Base-by-base conservation (phyloP, 2,329 filamentous ascomycete species). In the Penicillium sp. region DNA sequence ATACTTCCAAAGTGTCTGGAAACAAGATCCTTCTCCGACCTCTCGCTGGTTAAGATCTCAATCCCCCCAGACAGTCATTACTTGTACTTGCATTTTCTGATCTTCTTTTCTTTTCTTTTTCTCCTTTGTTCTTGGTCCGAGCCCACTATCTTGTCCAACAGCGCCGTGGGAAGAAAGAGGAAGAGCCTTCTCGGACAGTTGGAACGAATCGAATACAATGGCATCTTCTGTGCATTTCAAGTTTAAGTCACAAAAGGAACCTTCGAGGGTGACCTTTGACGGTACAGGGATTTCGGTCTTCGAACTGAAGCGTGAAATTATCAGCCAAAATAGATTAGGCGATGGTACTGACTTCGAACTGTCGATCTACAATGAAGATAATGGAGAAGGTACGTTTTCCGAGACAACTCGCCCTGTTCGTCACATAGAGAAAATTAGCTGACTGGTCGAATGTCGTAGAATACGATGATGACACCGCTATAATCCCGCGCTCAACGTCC, bases 141-240 rank as follows among this genome's bases (percentile, higher is more conserved):
- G 5, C 26, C 9, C 26, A 30, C 26, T 30, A 30, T 51, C 65
- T 66, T 64, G 62, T 68, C 62, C 66, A 65, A 66, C 64, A 65
- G 65, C 62, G 62, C 52, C 61, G 61, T 61, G 59, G 63, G 60
- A 62, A 60, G 62, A 63, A 61, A 59, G 18, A 42, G 12, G 3
- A 43, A 14, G 9, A 30, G 9, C 2, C 16, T 40, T 66, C 66
- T 63, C 9, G 12, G 30, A 20, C 52, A 40, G 21, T 46, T 40
- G 24, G 35, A 65, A 18, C 45, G 55, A 71, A 65, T 71, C 78
- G 67, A 71, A 71, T 71, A 85, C 69, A 69, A 97, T 97, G 92
- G 85, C 91, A 72, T 96, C 94, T 57, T 97, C 92, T 64, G 94
- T 99, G 71, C 97, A 97, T 78, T 99, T 97, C 89, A 96, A 96